A percentile compares a stretch with the other conserved stretches of the same genome.
Evolutionary conservation across 805 yeast genomes (phyloP).

Genomic region (Metschnikowia picachoensis): DNA sequence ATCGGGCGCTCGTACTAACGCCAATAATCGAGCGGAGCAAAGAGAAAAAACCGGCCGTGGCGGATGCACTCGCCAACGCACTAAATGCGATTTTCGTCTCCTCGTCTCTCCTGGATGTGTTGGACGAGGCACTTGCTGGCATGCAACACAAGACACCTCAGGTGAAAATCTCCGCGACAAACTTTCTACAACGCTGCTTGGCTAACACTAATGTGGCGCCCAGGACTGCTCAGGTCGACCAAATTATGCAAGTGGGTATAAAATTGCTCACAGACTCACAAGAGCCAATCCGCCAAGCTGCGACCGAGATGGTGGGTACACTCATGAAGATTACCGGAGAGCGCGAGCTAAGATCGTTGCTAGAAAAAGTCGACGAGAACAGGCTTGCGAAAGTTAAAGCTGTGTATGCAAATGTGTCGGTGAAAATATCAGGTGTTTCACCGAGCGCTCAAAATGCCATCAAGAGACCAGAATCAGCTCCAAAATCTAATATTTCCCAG

Average conservation of each 20-base stretch:
- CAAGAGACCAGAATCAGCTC: background rate
- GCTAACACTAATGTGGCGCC: constrained; percentile 49
- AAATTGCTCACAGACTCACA: constrained; percentile 78
- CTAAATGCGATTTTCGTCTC: constrained; percentile 58
- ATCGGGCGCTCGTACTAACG: constrained; percentile 47
- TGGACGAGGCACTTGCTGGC: constrained; percentile 56
- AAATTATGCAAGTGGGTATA: constrained; percentile 50
- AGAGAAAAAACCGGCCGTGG: constrained; percentile 78
- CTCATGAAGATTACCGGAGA: constrained; percentile 81
- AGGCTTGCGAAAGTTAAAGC: constrained; percentile 65
- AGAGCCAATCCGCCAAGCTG: constrained; percentile 75
- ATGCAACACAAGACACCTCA: constrained; percentile 82
- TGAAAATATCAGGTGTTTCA: constrained; percentile 27
- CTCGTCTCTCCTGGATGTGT: constrained; percentile 49
- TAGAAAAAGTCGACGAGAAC: constrained; percentile 74
- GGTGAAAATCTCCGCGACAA: constrained; percentile 66
- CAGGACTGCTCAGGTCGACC: constrained; percentile 48
- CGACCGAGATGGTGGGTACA: constrained; percentile 76
- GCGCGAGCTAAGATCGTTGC: constrained; percentile 52
- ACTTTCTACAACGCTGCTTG: constrained; percentile 61
- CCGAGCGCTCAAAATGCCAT: constrained; percentile 14
- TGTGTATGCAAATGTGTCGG: constrained; percentile 51
- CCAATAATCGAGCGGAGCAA: constrained; percentile 79
- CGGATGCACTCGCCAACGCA: constrained; percentile 65
- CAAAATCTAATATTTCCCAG: background rate